phyloP scores from a whole-genome alignment of 2,329 filamentous ascomycete species.

The Coniochaeta sp. region DNA sequence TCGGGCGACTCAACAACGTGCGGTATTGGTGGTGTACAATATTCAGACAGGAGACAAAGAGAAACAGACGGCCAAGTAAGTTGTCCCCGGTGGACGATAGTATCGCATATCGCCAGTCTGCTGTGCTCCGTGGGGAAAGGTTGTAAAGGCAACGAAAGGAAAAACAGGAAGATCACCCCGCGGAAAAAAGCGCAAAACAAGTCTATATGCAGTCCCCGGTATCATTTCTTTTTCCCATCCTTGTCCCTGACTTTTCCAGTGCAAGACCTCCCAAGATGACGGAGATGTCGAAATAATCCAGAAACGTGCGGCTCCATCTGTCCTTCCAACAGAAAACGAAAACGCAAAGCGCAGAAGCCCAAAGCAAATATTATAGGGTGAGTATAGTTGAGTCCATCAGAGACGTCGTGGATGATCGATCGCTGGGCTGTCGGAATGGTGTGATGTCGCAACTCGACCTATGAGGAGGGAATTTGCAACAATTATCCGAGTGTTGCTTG shows the following conservation, averaged over 20 bases:
- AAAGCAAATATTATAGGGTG: neutral
- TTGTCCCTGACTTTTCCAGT: neutral
- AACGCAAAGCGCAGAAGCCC: neutral
- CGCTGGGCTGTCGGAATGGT: neutral
- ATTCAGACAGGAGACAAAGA: conserved; percentile 6
- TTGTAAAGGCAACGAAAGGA: neutral
- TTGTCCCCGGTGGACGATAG: neutral
- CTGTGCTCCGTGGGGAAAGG: conserved; percentile 1
- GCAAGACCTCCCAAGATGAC: neutral
- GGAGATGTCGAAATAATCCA: neutral
- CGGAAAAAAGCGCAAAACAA: neutral
- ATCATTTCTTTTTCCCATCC: neutral
- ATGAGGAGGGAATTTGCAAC: conserved; percentile 5
- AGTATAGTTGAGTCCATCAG: neutral
- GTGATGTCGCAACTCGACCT: neutral
- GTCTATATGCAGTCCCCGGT: conserved; percentile 2
- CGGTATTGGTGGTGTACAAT: conserved; percentile 12
- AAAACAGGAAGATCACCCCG: neutral
- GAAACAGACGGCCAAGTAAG: neutral
- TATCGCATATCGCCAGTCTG: neutral
- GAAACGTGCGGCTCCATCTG: neutral
- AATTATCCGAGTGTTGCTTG: neutral
- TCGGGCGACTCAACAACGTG: conserved; percentile 1
- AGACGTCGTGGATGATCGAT: neutral
- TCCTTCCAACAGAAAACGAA: neutral